Evolutionary conservation across 805 yeast genomes (phyloP), one percentile per base, ranked within the genome.

Genomic region (Candida berthetii): DNA sequence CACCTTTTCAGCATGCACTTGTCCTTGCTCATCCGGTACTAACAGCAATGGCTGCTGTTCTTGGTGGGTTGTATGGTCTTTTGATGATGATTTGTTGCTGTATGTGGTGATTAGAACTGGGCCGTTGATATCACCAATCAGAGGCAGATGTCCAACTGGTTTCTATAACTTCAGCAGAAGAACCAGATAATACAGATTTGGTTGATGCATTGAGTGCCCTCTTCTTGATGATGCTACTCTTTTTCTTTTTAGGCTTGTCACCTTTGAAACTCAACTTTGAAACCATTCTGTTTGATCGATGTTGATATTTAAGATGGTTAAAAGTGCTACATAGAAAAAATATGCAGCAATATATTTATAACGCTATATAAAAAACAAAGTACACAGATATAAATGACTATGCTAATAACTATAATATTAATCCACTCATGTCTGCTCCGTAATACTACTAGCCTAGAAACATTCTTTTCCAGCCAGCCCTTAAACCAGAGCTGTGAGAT

Each of bases 261-360:
- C 68, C 68, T 44, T 66, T 66, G 52, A 66, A 66, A 5, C 52
- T 42, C 7, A 66, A 55, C 33, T 60, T 60, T 7, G 66, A 55
- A 4, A 62, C 68, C 71, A 66, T 66, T 34, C 32, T 22, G 24
- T 29, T 13, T 8, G 29, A 10, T 27, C 4, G n/a, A 11, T 16
- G n/a, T 37, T 19, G n/a, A n/a, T 35, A 13, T 35, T 22, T n/a
- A 1, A 4, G 7, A 20, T 6, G 11, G 9, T 20, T 20, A 8
- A n/a, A n/a, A n/a, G n/a, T n/a, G n/a, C n/a, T n/a, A n/a, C n/a
- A n/a, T n/a, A n/a, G n/a, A n/a, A n/a, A n/a, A n/a, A n/a, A n/a
- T n/a, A n/a, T n/a, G n/a, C 24, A 22, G 24, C 24, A 6, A 22
- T 22, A 22, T 22, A 22, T 22, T 7, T 8, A 22, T 22, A 22